Conservation (phyloP, 108 stramenopile species). For the Skeletonema costatum region DNA sequence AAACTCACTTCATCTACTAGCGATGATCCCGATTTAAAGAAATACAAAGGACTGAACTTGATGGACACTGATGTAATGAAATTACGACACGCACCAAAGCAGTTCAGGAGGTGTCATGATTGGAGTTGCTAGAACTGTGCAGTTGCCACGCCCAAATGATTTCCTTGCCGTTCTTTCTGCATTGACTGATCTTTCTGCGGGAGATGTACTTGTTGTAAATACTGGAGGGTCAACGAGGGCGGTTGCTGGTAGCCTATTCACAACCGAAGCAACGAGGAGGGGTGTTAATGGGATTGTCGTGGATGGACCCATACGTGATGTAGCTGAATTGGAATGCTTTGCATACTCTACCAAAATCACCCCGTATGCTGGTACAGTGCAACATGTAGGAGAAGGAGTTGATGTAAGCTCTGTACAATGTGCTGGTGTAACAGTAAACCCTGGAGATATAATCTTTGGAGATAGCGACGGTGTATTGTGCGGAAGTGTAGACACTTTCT, state of each 20-base stretch:
- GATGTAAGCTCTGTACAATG: constrained; percentile 40
- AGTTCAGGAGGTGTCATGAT: constrained; percentile 17
- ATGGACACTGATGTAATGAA: constrained; percentile 34
- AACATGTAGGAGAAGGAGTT: constrained; percentile 44
- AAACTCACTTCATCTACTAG: constrained; percentile 13
- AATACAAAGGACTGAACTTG: constrained; percentile 21
- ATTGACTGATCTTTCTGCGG: constrained; percentile 20
- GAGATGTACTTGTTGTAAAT: constrained; percentile 54
- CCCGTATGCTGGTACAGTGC: constrained; percentile 58
- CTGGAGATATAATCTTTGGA: constrained; percentile 58
- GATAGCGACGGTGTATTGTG: constrained; percentile 47
- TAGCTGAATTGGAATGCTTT: constrained; percentile 23
- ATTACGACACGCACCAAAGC: constrained; percentile 6
- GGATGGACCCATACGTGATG: constrained; percentile 59
- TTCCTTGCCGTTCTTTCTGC: constrained; percentile 54
- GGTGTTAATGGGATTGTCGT: constrained; percentile 54
- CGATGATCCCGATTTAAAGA: constrained; percentile 15
- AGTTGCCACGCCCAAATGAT: constrained; percentile 48
- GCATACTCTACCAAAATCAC: constrained; percentile 38
- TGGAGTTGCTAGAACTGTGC: constrained; percentile 44
- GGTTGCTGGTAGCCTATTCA: constrained; percentile 59
- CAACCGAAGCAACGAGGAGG: constrained; percentile 40
- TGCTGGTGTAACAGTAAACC: constrained; percentile 49
- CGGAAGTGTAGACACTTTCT: constrained; percentile 23
- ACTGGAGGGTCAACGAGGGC: constrained; percentile 50